Conservation (phyloP, 352 stramenopile genomes). For the Aphanomyces astaci region DNA sequence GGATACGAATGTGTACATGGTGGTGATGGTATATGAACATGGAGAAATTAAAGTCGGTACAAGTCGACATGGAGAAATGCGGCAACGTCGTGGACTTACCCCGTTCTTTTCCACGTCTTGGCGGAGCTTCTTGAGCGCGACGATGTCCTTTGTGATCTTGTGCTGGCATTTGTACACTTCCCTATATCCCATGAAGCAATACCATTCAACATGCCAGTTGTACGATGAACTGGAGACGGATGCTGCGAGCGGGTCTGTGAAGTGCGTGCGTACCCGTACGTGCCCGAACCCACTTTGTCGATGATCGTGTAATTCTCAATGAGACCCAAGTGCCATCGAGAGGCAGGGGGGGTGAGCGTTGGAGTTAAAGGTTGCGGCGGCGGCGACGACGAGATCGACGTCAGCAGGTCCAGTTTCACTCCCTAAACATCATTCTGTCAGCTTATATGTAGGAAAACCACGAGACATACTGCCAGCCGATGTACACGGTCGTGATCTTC, state of each 20-base stretch:
- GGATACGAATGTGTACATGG: background rate
- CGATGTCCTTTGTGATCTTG: conserved; percentile 80
- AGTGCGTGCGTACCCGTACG: conserved; percentile 59
- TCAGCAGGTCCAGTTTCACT: background rate
- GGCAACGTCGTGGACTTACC: no score
- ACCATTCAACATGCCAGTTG: no score
- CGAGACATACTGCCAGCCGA: background rate
- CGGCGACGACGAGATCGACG: background rate
- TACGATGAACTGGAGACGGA: no score
- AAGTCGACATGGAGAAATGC: no score
- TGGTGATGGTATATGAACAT: background rate
- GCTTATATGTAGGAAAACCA: conserved; percentile 1
- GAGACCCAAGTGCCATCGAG: conserved; percentile 74
- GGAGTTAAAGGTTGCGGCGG: background rate
- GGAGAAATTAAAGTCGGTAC: no score
- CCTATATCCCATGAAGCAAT: no score
- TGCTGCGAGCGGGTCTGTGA: no score
- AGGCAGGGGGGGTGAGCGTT: background rate
- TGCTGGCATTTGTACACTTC: conserved; percentile 86
- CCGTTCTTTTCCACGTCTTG: conserved; percentile 81
- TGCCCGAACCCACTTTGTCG: conserved; percentile 79
- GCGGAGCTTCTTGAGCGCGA: conserved; percentile 79
- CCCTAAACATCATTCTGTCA: background rate
- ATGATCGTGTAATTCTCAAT: conserved; percentile 86
- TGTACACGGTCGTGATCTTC: background rate